These are phyloP conservation scores for Hypomontagnella submonticulosa DNA, from an alignment of 495 filamentous ascomycete species.

Conservation along the genomic window DNA sequence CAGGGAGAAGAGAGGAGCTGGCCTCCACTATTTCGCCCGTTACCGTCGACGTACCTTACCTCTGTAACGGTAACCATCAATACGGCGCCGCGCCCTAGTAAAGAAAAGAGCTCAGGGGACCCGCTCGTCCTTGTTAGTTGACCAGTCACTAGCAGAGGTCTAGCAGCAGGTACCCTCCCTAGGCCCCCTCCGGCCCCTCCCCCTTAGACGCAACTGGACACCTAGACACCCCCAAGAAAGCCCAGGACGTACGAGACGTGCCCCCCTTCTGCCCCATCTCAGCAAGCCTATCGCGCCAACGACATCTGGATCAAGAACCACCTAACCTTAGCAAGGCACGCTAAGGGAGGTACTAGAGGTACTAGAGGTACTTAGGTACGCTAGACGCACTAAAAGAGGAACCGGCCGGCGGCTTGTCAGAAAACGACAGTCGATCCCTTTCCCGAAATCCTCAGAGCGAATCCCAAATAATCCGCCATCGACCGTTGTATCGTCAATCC, in stretches of 20 bases:
- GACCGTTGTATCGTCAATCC: conserved; percentile 23
- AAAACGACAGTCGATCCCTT: conserved; percentile 36
- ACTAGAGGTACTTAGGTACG: too few relatives aligned
- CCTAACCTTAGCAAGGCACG: conserved; percentile 8
- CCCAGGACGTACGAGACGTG: too few relatives aligned
- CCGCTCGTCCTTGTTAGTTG: not conserved
- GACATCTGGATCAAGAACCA: too few relatives aligned
- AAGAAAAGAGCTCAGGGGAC: not conserved
- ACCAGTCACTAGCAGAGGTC: not conserved
- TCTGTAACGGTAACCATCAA: not conserved
- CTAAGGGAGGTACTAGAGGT: not conserved
- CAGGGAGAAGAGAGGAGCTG: conserved; percentile 22
- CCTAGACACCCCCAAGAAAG: too few relatives aligned
- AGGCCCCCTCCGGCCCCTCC: too few relatives aligned
- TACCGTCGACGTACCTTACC: conserved; percentile 1
- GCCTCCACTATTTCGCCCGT: conserved; percentile 18
- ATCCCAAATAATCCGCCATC: conserved; percentile 34
- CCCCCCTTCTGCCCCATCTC: too few relatives aligned
- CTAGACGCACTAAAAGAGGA: conserved; percentile 18
- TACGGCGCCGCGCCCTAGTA: not conserved
- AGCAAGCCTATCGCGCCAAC: too few relatives aligned
- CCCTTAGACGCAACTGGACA: too few relatives aligned
- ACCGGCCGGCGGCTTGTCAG: conserved; percentile 26
- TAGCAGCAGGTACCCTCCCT: too few relatives aligned
- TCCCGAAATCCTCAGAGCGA: conserved; percentile 33